Percentiles rank a stretch among this genome's conserved stretches.
Conservation (phyloP, 1,284 basidiomycete species). For the Earliella scabrosa region DNA sequence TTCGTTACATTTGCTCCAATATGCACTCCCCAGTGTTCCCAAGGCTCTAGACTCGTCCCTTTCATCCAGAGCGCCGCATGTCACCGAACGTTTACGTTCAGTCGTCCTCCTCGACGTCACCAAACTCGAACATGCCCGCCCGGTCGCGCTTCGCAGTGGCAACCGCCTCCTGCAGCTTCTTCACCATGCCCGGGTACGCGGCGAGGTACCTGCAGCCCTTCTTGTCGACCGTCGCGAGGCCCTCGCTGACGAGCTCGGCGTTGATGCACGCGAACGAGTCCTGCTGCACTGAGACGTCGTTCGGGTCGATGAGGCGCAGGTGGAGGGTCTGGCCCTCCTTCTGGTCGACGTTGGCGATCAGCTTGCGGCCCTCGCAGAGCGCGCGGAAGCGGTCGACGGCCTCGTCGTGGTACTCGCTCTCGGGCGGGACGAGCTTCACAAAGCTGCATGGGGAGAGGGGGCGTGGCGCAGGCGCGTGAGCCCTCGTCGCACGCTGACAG, state of each 20-base stretch:
- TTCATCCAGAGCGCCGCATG: neutral
- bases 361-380: constrained; percentile 86
- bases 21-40: neutral
- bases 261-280: constrained; percentile 84
- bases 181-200: constrained; percentile 72
- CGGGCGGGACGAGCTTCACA: constrained; percentile 77
- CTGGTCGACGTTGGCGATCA: constrained; percentile 90
- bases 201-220: constrained; percentile 77
- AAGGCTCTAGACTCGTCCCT: too few relatives aligned
- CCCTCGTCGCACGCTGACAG: neutral
- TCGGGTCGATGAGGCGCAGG: constrained; percentile 86
- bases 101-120: constrained; percentile 78
- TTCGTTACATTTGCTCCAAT: neutral
- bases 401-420: constrained; percentile 86
- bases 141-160: constrained; percentile 76
- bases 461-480: neutral
- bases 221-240: constrained; percentile 78
- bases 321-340: constrained; percentile 80
- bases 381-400: constrained; percentile 85
- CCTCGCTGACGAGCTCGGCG: constrained; percentile 81
- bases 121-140: constrained; percentile 88
- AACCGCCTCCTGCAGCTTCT: constrained; percentile 67
- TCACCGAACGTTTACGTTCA: neutral
- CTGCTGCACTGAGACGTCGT: constrained; percentile 65
- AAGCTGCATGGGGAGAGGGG: constrained; percentile 56